Evolutionary conservation across 73 alveolate species (phyloP).

Genomic region (Stentor roeselii): DNA sequence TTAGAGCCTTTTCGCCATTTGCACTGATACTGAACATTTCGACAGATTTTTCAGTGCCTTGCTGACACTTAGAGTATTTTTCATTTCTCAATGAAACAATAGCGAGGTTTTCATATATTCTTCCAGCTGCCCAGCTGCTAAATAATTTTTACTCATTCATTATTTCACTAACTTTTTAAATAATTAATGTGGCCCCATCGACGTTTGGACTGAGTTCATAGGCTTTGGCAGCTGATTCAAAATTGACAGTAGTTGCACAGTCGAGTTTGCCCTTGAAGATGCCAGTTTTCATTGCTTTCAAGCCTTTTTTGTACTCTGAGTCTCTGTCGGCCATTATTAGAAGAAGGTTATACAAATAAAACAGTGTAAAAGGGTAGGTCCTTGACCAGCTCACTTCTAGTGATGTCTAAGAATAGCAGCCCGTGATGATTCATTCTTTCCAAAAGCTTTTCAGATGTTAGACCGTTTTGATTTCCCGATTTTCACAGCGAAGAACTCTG

Average conservation of each 20-base stretch:
- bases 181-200: neutral
- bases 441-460: too few species aligned
- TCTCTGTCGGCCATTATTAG: too few species aligned
- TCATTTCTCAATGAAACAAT: constrained; percentile 6
- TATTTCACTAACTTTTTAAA: neutral
- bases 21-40: constrained; percentile 9
- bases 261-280: neutral
- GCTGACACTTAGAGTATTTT: neutral
- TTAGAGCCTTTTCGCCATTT: constrained; percentile 10
- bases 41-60: constrained; percentile 19
- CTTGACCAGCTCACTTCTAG: too few species aligned
- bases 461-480: too few species aligned
- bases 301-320: constrained; percentile 14
- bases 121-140: constrained; percentile 28
- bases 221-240: constrained; percentile 23
- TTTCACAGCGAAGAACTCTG: too few species aligned
- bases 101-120: constrained; percentile 13
- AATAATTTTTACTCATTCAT: constrained; percentile 3
- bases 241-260: neutral
- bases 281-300: neutral
- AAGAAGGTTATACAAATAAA: too few species aligned
- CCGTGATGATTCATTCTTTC: too few species aligned
- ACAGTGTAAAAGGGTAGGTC: too few species aligned
- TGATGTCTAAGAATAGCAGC: too few species aligned
- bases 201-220: neutral